These are phyloP conservation scores for Akanthomyces dipterigenus DNA, from an alignment of 2,329 filamentous ascomycete genomes.

Conservation along the genomic window DNA sequence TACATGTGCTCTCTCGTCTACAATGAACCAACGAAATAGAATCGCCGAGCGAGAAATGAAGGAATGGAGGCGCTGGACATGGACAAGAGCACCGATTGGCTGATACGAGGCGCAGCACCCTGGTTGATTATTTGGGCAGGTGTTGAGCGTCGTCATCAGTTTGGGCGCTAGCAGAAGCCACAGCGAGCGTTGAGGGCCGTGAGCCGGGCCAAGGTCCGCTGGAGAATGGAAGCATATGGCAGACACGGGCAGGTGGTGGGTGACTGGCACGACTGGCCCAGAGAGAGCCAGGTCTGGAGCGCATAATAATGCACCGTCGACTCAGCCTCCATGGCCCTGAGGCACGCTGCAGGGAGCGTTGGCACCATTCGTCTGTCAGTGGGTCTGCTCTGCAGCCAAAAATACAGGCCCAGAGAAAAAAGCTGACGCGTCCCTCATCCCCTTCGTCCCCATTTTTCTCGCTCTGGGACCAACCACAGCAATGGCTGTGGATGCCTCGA, in stretches of 20 bases:
- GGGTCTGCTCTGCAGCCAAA: too few relatives aligned
- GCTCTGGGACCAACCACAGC: conserved; percentile 4
- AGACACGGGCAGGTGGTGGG: too few relatives aligned
- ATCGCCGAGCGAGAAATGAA: not conserved
- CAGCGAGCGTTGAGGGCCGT: not conserved
- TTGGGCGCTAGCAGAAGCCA: not conserved
- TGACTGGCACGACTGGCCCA: not conserved
- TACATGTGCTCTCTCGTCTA: too few relatives aligned
- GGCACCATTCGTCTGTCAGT: not conserved
- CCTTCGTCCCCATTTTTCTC: conserved; percentile 13
- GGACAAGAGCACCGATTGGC: not conserved
- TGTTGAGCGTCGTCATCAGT: conserved; percentile 8
- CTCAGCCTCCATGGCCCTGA: not conserved
- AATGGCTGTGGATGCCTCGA: not conserved
- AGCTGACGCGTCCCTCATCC: conserved; percentile 26
- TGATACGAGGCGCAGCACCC: conserved; percentile 1
- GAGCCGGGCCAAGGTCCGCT: not conserved
- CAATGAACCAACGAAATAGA: not conserved
- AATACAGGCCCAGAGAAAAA: not conserved
- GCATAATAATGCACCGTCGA: not conserved
- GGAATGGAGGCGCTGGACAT: not conserved
- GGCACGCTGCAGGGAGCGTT: not conserved
- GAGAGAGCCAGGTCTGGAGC: not conserved
- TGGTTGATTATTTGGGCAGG: conserved; percentile 2
- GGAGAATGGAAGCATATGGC: not conserved